Percentiles rank a stretch among this genome's conserved stretches.
These are phyloP conservation scores for Cadophora gregata DNA, from an alignment of 2,329 filamentous ascomycete genomes.

Conservation along the genomic window DNA sequence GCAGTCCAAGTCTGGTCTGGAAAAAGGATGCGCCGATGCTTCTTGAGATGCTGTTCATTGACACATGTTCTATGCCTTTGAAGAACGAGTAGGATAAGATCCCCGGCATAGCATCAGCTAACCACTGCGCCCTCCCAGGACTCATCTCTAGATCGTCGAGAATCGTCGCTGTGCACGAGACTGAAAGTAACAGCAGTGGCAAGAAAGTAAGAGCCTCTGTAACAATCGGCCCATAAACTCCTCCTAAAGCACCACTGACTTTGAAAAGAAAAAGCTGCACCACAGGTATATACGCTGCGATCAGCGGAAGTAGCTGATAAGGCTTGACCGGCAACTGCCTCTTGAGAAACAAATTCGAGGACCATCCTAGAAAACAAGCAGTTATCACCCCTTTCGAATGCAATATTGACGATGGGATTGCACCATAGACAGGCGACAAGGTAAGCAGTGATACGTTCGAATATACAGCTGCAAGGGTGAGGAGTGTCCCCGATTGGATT, in stretches of 20 bases:
- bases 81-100: constrained; percentile 71
- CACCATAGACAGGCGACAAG: constrained; percentile 87
- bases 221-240: constrained; percentile 73
- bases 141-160: constrained; percentile 65
- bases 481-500: constrained; percentile 50
- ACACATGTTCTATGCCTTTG: constrained; percentile 49
- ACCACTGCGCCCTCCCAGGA: constrained; percentile 58
- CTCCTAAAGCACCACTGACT: constrained; percentile 69
- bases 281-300: constrained; percentile 77
- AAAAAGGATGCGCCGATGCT: constrained; percentile 67
- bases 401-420: constrained; percentile 75
- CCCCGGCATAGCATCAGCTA: constrained; percentile 69
- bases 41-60: constrained; percentile 49
- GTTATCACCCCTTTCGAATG: constrained; percentile 71
- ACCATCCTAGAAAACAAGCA: constrained; percentile 74
- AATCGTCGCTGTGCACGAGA: constrained; percentile 66
- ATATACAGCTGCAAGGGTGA: constrained; percentile 65
- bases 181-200: constrained; percentile 68
- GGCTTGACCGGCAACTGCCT: constrained; percentile 56
- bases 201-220: constrained; percentile 78
- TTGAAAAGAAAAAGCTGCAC: constrained; percentile 75
- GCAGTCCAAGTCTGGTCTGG: constrained; percentile 74
- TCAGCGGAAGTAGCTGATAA: constrained; percentile 66
- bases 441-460: constrained; percentile 76
- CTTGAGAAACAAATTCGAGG: constrained; percentile 64